phyloP scores from a whole-genome alignment of 2,329 filamentous ascomycete species.

The Xylariales sp. region DNA sequence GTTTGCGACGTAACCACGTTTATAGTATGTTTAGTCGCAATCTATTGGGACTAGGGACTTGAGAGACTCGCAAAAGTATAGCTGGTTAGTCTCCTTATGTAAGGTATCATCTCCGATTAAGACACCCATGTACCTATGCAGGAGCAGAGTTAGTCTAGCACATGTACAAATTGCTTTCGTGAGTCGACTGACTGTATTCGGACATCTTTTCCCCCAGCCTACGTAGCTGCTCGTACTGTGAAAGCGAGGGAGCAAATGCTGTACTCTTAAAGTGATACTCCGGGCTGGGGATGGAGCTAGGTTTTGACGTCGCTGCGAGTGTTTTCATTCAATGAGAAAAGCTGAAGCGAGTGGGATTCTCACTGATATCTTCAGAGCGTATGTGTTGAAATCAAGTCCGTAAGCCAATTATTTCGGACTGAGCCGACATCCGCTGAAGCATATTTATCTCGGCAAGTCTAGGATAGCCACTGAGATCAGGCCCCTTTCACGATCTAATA shows the following conservation, averaged over 20 bases:
- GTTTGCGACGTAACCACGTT: neutral
- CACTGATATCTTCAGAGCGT: neutral
- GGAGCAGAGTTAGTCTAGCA: slow-evolving; percentile 2
- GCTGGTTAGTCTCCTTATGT: no score
- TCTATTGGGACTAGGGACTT: neutral
- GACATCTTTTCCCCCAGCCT: slow-evolving; percentile 8
- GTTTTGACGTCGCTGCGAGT: neutral
- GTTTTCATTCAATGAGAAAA: neutral
- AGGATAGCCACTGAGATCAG: slow-evolving; percentile 1
- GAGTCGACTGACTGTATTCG: slow-evolving; percentile 10
- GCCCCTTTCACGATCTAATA: neutral
- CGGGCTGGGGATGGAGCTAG: neutral
- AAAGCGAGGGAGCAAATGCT: neutral
- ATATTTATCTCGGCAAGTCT: slow-evolving; percentile 8
- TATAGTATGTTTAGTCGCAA: neutral
- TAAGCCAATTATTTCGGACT: slow-evolving; percentile 11
- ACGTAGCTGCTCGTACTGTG: neutral
- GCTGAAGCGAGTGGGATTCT: neutral
- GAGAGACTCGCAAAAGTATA: slow-evolving; percentile 8
- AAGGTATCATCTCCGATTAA: no score
- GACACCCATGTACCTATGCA: neutral
- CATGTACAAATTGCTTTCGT: neutral
- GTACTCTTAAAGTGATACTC: neutral
- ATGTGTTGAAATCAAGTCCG: neutral
- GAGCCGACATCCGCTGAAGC: neutral